Percentiles rank a stretch among this genome's conserved stretches.
Conservation (phyloP, 2,329 filamentous ascomycete species). For the Lomentospora prolificans region DNA sequence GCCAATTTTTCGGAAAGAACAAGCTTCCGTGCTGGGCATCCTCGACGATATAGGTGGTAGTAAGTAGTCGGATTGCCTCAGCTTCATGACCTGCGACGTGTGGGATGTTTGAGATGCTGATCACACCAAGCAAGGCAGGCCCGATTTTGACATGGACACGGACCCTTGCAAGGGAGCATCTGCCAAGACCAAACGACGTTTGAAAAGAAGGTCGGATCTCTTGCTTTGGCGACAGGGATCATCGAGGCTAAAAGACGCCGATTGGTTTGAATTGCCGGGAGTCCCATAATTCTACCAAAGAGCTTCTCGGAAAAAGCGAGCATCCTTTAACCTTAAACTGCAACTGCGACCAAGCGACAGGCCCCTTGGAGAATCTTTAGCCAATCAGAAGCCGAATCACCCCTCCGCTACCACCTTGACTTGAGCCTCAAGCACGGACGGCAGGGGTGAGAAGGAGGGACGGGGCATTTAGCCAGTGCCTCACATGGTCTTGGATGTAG, state of each 20-base stretch:
- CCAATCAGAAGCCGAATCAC: neutral
- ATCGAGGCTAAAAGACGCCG: neutral
- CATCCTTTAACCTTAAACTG: slow-evolving; percentile 9
- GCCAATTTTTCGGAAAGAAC: neutral
- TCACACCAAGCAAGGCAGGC: slow-evolving; percentile 2
- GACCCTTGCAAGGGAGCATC: neutral
- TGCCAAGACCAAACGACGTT: slow-evolving; percentile 3
- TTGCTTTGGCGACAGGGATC: slow-evolving; percentile 4
- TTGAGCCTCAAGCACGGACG: slow-evolving; percentile 3
- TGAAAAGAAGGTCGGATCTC: slow-evolving; percentile 2
- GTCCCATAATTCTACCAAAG: slow-evolving; percentile 2
- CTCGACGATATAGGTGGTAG: neutral
- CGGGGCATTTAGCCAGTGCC: slow-evolving; percentile 5
- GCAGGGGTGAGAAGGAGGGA: neutral
- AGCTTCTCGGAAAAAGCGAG: neutral
- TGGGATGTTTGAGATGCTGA: slow-evolving; percentile 5
- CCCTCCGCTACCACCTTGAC: neutral
- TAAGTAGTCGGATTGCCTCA: neutral
- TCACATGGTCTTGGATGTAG: neutral
- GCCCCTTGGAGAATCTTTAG: neutral
- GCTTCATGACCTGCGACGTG: slow-evolving; percentile 4
- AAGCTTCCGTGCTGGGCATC: slow-evolving; percentile 3
- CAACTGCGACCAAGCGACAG: slow-evolving; percentile 5
- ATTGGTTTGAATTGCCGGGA: neutral
- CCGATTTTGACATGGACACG: neutral